Percentiles rank a stretch among this genome's conserved stretches.
Evolutionary conservation across 2,329 filamentous ascomycete species (phyloP).

Genomic region (Immersiporthe knoxdaviesiana): DNA sequence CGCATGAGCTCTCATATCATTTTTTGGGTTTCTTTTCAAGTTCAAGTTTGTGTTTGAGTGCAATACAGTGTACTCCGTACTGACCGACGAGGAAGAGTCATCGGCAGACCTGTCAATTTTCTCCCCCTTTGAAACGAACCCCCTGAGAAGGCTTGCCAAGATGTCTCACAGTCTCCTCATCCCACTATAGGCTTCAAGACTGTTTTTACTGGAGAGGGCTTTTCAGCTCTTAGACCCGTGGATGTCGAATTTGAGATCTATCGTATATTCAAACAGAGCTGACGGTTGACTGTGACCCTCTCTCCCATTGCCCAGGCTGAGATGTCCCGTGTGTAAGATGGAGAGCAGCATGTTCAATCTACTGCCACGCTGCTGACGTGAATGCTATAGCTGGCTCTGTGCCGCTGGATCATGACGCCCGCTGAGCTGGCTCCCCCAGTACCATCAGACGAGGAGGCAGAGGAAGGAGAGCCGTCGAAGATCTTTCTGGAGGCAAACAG

Average conservation of each 20-base stretch:
- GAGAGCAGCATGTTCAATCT: too few species aligned
- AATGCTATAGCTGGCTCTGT: not conserved
- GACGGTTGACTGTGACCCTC: not conserved
- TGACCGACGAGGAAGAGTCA: too few species aligned
- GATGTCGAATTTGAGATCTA: not conserved
- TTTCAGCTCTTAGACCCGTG: not conserved
- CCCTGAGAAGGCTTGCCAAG: not conserved
- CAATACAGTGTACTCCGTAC: not conserved
- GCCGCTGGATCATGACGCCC: not conserved
- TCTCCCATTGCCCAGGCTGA: too few species aligned
- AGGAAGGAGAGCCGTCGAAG: not conserved
- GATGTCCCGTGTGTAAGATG: too few species aligned
- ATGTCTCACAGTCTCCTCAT: not conserved
- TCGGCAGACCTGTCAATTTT: not conserved
- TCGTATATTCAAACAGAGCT: not conserved
- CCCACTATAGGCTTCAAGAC: not conserved
- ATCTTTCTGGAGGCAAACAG: not conserved
- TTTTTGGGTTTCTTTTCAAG: not conserved
- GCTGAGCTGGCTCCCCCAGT: not conserved
- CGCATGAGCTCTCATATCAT: not conserved
- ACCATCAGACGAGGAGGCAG: not conserved
- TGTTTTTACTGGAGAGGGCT: not conserved
- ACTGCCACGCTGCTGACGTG: not conserved
- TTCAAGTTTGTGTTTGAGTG: not conserved
- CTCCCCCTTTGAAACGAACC: not conserved